Evolutionary conservation across 2,329 filamentous ascomycete species (phyloP).

Genomic region (Cladosporium sp.): DNA sequence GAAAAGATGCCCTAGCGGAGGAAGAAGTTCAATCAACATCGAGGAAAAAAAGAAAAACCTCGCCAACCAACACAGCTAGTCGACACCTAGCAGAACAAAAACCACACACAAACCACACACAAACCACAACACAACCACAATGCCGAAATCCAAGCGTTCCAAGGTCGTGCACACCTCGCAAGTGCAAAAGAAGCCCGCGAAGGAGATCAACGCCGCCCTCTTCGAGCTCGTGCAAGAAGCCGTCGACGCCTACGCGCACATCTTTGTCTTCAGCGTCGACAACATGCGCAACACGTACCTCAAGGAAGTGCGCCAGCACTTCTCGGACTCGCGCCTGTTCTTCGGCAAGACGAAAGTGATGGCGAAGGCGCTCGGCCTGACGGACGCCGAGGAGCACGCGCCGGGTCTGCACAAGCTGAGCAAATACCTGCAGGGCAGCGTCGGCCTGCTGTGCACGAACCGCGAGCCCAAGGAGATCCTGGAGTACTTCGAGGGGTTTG

Average conservation of each 20-base stretch:
- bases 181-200: conserved; percentile 82
- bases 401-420: conserved; percentile 69
- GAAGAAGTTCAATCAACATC: conserved; percentile 2
- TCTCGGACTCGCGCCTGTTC: conserved; percentile 85
- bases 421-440: conserved; percentile 70
- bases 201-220: conserved; percentile 80
- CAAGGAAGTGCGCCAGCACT: conserved; percentile 82
- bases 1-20: background rate
- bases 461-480: conserved; percentile 64
- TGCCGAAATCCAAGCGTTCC: conserved; percentile 96
- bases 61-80: conserved; percentile 8
- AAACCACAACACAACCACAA: conserved; percentile 43
- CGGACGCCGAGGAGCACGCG: conserved; percentile 67
- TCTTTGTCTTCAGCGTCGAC: conserved; percentile 89
- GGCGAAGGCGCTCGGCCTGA: conserved; percentile 84
- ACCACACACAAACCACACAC: too few species aligned
- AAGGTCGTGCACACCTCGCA: conserved; percentile 87
- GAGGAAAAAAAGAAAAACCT: background rate
- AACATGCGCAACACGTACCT: conserved; percentile 98
- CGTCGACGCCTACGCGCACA: conserved; percentile 79
- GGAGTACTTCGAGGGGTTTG: conserved; percentile 67
- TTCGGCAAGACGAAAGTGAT: conserved; percentile 99
- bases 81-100: conserved; percentile 7
- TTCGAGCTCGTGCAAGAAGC: conserved; percentile 84
- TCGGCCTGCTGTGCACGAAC: conserved; percentile 88